A percentile compares a stretch with the other conserved stretches of the same genome.
Conservation (phyloP, 192 early-diverging fungal species). For the Cetraspora pellucida region DNA sequence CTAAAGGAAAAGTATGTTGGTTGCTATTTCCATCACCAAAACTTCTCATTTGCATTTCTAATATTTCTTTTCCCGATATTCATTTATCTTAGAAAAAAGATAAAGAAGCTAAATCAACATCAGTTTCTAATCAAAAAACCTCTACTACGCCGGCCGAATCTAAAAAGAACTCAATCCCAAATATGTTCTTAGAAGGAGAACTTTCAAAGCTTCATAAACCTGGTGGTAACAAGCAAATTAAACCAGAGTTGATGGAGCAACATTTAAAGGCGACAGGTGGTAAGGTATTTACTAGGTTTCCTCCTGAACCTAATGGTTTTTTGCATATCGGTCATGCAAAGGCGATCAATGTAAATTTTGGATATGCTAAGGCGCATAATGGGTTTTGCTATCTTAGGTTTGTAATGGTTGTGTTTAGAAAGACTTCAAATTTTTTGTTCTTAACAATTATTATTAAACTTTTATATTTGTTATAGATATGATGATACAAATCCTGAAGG, state of each 20-base stretch:
- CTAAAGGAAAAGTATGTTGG: conserved; percentile 47
- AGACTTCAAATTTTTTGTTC: not conserved
- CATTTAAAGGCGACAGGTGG: conserved; percentile 91
- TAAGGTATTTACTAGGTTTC: conserved; percentile 96
- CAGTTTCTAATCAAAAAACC: not conserved
- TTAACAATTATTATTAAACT: not conserved
- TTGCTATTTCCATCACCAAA: too few relatives aligned
- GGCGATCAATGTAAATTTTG: conserved; percentile 99
- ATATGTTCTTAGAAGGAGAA: conserved; percentile 91
- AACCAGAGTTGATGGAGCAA: conserved; percentile 82
- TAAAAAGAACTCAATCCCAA: conserved; percentile 49
- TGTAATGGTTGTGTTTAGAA: conserved; percentile 38
- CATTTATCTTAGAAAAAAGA: conserved; percentile 39
- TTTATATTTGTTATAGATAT: conserved; percentile 39
- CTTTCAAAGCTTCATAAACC: conserved; percentile 90
- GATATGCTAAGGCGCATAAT: conserved; percentile 87
- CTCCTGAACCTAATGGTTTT: conserved; percentile 99
- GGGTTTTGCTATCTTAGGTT: conserved; percentile 90
- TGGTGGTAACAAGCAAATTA: conserved; percentile 96
- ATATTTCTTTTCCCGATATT: not conserved
- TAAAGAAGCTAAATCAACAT: conserved; percentile 24
- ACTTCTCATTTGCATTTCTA: too few relatives aligned
- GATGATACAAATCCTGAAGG: conserved; percentile 67
- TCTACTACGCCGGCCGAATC: not conserved
- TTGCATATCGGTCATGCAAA: conserved; percentile 99